Evolutionary conservation across 768 basidiomycete genomes (phyloP).

Genomic region (Lactarius quietus): DNA sequence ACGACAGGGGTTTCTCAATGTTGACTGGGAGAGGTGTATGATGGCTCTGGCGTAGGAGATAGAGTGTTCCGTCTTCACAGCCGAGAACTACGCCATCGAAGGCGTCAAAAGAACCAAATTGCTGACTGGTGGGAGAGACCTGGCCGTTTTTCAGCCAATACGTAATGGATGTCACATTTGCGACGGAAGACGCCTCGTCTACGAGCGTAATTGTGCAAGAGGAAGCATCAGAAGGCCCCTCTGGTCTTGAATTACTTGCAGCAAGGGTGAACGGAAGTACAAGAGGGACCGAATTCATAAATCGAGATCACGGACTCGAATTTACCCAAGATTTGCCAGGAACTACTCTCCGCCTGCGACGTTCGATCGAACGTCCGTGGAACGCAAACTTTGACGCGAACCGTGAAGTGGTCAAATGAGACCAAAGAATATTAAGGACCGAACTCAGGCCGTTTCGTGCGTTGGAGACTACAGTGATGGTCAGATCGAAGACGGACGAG

Average conservation of each 20-base stretch:
- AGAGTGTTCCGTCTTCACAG: slow-evolving; percentile 38
- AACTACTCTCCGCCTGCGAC: not conserved
- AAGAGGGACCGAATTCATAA: slow-evolving; percentile 22
- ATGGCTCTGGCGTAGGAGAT: slow-evolving; percentile 30
- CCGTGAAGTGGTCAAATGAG: not conserved
- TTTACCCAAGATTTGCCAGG: too few relatives aligned
- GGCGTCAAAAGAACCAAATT: slow-evolving; percentile 13
- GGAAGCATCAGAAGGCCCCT: not conserved
- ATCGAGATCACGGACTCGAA: not conserved
- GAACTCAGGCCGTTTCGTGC: not conserved
- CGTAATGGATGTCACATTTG: slow-evolving; percentile 8
- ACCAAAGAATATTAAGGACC: not conserved
- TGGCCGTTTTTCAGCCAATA: not conserved
- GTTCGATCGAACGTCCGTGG: not conserved
- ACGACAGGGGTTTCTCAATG: slow-evolving; percentile 14
- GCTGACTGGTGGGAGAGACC: not conserved
- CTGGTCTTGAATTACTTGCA: not conserved
- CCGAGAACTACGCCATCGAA: slow-evolving; percentile 34
- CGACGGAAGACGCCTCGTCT: slow-evolving; percentile 10
- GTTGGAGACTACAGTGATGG: not conserved
- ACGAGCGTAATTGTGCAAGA: slow-evolving; percentile 3
- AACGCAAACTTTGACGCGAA: not conserved
- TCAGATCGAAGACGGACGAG: not conserved
- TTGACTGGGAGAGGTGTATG: slow-evolving; percentile 4
- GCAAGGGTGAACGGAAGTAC: slow-evolving; percentile 16